phyloP scores from a whole-genome alignment of 331 rosid genomes.

The Acacia concinna region DNA sequence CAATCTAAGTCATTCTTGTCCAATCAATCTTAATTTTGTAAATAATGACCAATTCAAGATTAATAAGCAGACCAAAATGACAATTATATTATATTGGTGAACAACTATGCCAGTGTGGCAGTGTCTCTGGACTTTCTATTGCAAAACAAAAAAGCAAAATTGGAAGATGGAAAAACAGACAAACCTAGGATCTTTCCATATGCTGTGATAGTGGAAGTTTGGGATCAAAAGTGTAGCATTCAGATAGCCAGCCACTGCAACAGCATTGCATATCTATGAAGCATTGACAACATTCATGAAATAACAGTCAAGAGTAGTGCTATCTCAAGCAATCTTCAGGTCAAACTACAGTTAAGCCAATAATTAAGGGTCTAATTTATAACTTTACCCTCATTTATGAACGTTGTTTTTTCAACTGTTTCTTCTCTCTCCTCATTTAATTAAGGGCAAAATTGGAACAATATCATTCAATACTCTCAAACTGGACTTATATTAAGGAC shows the following conservation, averaged over 20 bases:
- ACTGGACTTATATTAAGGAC: too few relatives aligned
- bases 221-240: constrained; percentile 97
- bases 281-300: constrained; percentile 21
- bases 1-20: neutral
- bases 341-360: constrained; percentile 12
- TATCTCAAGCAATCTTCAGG: constrained; percentile 9
- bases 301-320: constrained; percentile 18
- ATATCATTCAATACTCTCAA: too few relatives aligned
- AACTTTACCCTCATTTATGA: too few relatives aligned
- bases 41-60: neutral
- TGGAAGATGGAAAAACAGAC: constrained; percentile 14
- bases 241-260: constrained; percentile 88
- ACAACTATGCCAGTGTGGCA: neutral
- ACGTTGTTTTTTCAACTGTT: too few relatives aligned
- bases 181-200: constrained; percentile 99
- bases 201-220: constrained; percentile 94
- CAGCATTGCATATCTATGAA: constrained; percentile 46
- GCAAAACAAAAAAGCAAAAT: neutral
- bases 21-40: neutral
- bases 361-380: too few relatives aligned
- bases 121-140: constrained; percentile 13
- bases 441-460: too few relatives aligned
- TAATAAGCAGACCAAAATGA: neutral
- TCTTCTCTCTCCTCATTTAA: too few relatives aligned
- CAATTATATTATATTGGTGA: neutral